Evolutionary conservation across 2,329 filamentous ascomycete species (phyloP), one percentile per base, ranked within the genome.

Genomic region (Coniochaeta ligniaria): DNA sequence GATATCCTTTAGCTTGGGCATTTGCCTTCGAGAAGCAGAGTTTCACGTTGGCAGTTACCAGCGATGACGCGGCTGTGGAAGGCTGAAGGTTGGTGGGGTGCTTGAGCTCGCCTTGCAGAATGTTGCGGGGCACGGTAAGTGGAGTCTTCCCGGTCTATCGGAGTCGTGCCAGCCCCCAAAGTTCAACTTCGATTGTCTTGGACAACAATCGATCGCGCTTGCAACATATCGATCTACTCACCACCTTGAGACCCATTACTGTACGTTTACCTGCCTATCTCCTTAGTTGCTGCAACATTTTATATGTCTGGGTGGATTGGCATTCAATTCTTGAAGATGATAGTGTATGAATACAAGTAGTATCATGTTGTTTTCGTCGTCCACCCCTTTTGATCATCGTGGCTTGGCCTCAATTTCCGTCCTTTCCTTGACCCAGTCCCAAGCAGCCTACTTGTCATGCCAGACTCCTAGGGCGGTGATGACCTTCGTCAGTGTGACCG

Each of bases 31-130:
- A 28, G 20, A 52, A 26, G 47, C 14, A 22, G 47, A 52, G 47
- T 24, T 12, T 36, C 24, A 12, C 16, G 43, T 47, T 47, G 43
- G 52, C 26, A 57, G 54, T 38, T 31, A 57, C 20, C 54, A 38
- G 54, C 28, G 54, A 57, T 57, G 54, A 38, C 54, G 54, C 54
- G 54, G 54, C 54, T 57, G 54, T 7, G 33, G 31, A 57, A 36
- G 28, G 31, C 31, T 57, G 54, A 20, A 20, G 7, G 12, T 22
- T 52, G 47, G 47, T 12, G 47, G 54, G 54, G 28, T 57, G 54
- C 4, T 28, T 35, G 31, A 38, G 54, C 26, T 55, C 28, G 52
- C 43, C 43, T 47, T 47, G 20, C 43, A 22, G n/a, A 43, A 43
- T n/a, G 20, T 47, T 47, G 43, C 24, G 47, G 47, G 24, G 47